Evolutionary conservation across 371 early-diverging fungal species (phyloP).

Genomic region (Polyrhizophydium stewartii): DNA sequence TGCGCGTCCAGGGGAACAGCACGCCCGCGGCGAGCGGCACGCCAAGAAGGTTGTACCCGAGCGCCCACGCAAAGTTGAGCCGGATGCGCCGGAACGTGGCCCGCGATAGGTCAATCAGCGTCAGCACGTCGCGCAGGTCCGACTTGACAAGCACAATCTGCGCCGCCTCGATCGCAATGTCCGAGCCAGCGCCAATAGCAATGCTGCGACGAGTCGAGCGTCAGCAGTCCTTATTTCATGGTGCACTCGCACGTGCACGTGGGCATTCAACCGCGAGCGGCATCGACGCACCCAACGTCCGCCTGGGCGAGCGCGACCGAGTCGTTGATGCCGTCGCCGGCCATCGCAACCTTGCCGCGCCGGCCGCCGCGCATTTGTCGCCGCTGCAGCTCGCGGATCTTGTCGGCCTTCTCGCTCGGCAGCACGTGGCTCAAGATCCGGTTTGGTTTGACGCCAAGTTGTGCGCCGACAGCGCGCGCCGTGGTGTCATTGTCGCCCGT

Average conservation of each 20-base stretch:
- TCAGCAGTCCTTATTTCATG: not conserved
- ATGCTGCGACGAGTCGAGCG: slow-evolving; percentile 18
- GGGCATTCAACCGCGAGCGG: too few relatives aligned
- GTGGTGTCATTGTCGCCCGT: slow-evolving; percentile 88
- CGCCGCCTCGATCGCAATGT: slow-evolving; percentile 77
- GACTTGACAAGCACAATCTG: slow-evolving; percentile 68
- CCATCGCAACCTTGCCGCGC: slow-evolving; percentile 55
- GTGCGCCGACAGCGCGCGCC: slow-evolving; percentile 65
- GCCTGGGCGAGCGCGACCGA: slow-evolving; percentile 85
- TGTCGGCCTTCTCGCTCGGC: slow-evolving; percentile 88
- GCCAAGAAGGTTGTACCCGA: slow-evolving; percentile 68
- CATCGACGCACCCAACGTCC: slow-evolving; percentile 66
- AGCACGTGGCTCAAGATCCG: slow-evolving; percentile 84
- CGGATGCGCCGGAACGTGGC: slow-evolving; percentile 65
- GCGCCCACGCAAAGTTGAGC: slow-evolving; percentile 78
- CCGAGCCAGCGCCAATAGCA: slow-evolving; percentile 75
- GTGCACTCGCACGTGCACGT: too few relatives aligned
- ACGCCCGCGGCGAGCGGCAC: slow-evolving; percentile 82
- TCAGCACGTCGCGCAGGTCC: slow-evolving; percentile 63
- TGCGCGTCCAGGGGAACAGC: slow-evolving; percentile 45
- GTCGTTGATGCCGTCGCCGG: slow-evolving; percentile 93
- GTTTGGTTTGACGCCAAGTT: slow-evolving; percentile 60
- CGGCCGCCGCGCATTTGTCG: not conserved
- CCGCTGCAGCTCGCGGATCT: slow-evolving; percentile 71
- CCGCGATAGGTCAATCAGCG: slow-evolving; percentile 59